Conservation (phyloP, 1,284 basidiomycete genomes). For the Moesziomyces aphidis region DNA sequence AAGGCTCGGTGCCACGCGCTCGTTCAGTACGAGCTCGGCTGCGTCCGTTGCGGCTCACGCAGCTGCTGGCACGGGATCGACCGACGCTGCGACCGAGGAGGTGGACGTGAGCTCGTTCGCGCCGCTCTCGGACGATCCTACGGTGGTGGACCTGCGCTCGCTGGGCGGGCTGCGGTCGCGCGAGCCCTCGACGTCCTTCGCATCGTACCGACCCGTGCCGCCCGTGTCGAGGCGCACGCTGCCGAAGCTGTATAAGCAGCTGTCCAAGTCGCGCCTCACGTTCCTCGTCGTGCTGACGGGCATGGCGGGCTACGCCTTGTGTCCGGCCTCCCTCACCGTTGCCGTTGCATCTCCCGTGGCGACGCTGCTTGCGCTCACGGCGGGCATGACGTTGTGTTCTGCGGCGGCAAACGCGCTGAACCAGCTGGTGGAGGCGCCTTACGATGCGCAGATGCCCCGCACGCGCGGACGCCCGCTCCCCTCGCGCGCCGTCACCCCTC, state of each 20-base stretch:
- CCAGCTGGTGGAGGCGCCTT: conserved; percentile 92
- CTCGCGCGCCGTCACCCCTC: conserved; percentile 80
- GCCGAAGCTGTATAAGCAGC: conserved; percentile 75
- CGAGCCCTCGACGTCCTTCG: conserved; percentile 27
- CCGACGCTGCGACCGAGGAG: neutral
- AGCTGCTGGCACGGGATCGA: neutral
- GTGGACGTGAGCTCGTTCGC: conserved; percentile 31
- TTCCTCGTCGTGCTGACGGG: conserved; percentile 89
- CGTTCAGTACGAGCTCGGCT: conserved; percentile 13
- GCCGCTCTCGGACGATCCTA: conserved; percentile 52
- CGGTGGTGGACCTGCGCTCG: conserved; percentile 41
- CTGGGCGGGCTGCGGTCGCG: conserved; percentile 24
- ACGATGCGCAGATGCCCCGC: conserved; percentile 95
- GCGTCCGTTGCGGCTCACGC: conserved; percentile 2
- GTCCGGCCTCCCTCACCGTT: conserved; percentile 66
- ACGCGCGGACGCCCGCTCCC: conserved; percentile 92
- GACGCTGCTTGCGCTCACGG: conserved; percentile 81
- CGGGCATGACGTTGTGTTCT: conserved; percentile 90
- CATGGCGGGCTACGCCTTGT: conserved; percentile 93
- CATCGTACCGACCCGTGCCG: conserved; percentile 47
- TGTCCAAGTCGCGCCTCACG: conserved; percentile 89
- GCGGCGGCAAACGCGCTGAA: conserved; percentile 95
- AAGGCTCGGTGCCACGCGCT: conserved; percentile 9
- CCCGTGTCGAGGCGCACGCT: conserved; percentile 29
- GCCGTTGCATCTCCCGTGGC: conserved; percentile 51